A percentile compares a stretch with the other conserved stretches of the same genome.
Evolutionary conservation across 495 filamentous ascomycete genomes (phyloP).

Genomic region (Lasiosphaeria hispida): DNA sequence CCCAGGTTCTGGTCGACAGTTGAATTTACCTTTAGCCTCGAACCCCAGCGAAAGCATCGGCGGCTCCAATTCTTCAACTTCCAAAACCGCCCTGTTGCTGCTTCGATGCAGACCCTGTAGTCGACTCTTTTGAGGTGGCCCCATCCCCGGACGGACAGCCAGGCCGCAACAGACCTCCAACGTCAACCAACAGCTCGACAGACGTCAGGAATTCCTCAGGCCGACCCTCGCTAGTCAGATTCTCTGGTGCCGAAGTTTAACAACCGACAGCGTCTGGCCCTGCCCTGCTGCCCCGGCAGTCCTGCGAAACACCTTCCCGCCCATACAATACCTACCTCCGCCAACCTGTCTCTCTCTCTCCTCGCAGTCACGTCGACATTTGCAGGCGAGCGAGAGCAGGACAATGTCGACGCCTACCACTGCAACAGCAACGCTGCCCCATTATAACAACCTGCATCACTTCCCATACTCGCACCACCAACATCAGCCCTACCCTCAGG

Average conservation of each 20-base stretch:
- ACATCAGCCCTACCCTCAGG: conserved; percentile 45
- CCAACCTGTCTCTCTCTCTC: conserved; percentile 1
- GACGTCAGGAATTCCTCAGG: conserved; percentile 13
- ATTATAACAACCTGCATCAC: conserved; percentile 54
- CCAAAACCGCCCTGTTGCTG: not conserved
- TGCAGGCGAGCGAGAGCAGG: conserved; percentile 18
- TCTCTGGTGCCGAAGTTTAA: conserved; percentile 17
- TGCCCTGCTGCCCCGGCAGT: conserved; percentile 1
- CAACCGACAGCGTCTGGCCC: conserved; percentile 19
- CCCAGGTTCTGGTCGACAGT: no score
- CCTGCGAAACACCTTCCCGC: conserved; percentile 1
- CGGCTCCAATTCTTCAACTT: not conserved
- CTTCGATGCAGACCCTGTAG: conserved; percentile 1
- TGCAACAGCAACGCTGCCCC: conserved; percentile 70
- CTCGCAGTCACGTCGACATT: conserved; percentile 18
- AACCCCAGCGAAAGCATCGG: no score
- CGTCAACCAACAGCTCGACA: not conserved
- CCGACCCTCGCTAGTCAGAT: conserved; percentile 14
- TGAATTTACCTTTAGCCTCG: no score
- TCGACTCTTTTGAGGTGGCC: not conserved
- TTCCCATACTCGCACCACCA: conserved; percentile 68
- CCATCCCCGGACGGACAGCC: not conserved
- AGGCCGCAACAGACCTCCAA: no score
- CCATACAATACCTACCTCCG: not conserved
- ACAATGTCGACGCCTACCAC: conserved; percentile 85